Percentiles rank a stretch among this genome's conserved stretches.
Evolutionary conservation across 2,329 filamentous ascomycete genomes (phyloP).

Genomic region (Furcasterigmium sp.): DNA sequence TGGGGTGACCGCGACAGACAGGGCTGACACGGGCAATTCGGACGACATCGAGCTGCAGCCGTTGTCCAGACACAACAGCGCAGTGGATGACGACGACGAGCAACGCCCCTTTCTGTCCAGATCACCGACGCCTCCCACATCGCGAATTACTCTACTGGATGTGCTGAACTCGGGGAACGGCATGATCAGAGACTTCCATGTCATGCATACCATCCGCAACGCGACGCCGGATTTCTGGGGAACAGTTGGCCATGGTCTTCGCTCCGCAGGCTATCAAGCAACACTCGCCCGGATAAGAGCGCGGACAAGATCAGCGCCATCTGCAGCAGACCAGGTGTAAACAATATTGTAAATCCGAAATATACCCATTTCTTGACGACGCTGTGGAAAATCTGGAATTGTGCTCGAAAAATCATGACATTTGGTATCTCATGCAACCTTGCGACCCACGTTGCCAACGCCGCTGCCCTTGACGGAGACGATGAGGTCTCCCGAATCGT

Average conservation of each 20-base stretch:
- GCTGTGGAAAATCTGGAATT: background rate
- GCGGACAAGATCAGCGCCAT: background rate
- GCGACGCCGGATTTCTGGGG: slow-evolving; percentile 41
- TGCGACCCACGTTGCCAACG: slow-evolving; percentile 91
- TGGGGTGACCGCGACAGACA: too few relatives aligned
- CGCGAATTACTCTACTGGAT: slow-evolving; percentile 32
- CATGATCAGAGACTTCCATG: slow-evolving; percentile 47
- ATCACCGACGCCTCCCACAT: slow-evolving; percentile 8
- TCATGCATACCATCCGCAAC: slow-evolving; percentile 42
- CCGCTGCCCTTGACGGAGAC: slow-evolving; percentile 89
- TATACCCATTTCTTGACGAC: slow-evolving; percentile 11
- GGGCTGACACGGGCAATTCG: background rate
- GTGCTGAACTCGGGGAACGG: slow-evolving; percentile 51
- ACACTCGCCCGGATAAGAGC: slow-evolving; percentile 35
- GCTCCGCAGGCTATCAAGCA: slow-evolving; percentile 49
- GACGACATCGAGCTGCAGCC: slow-evolving; percentile 42
- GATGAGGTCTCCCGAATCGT: slow-evolving; percentile 68
- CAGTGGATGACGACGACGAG: slow-evolving; percentile 19
- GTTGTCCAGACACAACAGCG: slow-evolving; percentile 19
- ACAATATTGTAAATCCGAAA: slow-evolving; percentile 2
- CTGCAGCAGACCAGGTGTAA: background rate
- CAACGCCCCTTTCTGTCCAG: slow-evolving; percentile 16
- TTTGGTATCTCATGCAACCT: slow-evolving; percentile 55
- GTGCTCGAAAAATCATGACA: slow-evolving; percentile 2
- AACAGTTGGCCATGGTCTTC: slow-evolving; percentile 45